phyloP scores from a whole-genome alignment of 2,329 filamentous ascomycete genomes.

The Aspergillus fructus region DNA sequence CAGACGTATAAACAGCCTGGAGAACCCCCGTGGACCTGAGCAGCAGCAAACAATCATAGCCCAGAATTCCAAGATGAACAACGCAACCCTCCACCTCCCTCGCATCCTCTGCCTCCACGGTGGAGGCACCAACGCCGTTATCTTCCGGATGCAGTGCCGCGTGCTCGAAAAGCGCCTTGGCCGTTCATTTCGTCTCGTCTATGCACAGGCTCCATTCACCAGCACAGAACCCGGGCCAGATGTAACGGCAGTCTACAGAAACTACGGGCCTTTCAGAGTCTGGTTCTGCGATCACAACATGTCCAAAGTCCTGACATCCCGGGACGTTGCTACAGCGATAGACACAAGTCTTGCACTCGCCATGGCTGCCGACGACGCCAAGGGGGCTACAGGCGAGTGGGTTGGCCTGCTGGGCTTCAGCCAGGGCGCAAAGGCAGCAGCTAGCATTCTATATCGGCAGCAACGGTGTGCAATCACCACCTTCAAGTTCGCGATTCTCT shows the following conservation, averaged over 20 bases:
- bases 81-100: not conserved
- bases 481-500: slow-evolving; percentile 61
- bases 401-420: slow-evolving; percentile 65
- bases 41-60: not conserved
- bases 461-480: slow-evolving; percentile 45
- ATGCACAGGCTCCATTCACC: slow-evolving; percentile 4
- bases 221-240: slow-evolving; percentile 51
- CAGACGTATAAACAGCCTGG: no score
- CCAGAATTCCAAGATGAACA: not conserved
- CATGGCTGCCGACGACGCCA: slow-evolving; percentile 53
- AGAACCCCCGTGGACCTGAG: no score
- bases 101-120: slow-evolving; percentile 12
- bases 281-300: slow-evolving; percentile 41
- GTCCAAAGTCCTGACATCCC: not conserved
- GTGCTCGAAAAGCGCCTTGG: not conserved
- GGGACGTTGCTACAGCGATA: slow-evolving; percentile 39
- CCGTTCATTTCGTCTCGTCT: slow-evolving; percentile 6
- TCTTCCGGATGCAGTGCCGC: slow-evolving; percentile 8
- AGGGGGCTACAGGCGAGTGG: slow-evolving; percentile 53
- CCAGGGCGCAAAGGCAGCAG: slow-evolving; percentile 63
- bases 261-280: slow-evolving; percentile 63
- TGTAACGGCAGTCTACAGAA: slow-evolving; percentile 64
- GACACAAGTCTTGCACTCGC: slow-evolving; percentile 36
- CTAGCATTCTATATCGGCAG: slow-evolving; percentile 61
- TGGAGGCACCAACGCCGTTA: slow-evolving; percentile 8